Evolutionary conservation across 2,329 filamentous ascomycete species (phyloP), one percentile per base, ranked within the genome.

Genomic region (Ophiostoma ulmi): DNA sequence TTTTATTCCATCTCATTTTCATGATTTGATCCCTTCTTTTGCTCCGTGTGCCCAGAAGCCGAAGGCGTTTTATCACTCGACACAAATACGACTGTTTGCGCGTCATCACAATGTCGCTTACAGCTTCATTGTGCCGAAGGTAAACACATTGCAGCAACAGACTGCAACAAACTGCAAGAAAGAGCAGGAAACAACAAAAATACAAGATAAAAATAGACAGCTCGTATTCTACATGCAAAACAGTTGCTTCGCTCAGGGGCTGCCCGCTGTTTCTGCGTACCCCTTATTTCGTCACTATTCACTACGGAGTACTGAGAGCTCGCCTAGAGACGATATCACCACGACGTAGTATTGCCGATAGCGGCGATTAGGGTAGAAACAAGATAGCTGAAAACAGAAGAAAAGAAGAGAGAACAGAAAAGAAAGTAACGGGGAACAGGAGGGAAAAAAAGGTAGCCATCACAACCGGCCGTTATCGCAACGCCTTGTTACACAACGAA

Each of bases 211-310:
- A 64, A 64, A 64, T 36, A 64, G 52, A 58, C 8, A 26, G 17
- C 52, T 58, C 52, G 52, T 58, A 58, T 58, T 58, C 44, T 8
- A 36, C 35, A 20, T 64, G 61, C 61, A 64, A 64, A 64, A 64
- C 61, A 64, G 61, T 64, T 64, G 61, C 61, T 39, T 64, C 61
- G 61, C 61, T 64, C 61, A 64, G 61, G 61, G 61, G 61, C 61
- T 36, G 61, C 61, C 61, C 61, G 61, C 35, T 64, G 61, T 64
- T 64, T 38, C 61, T 64, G 61, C 61, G 38, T 39, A 13, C 61
- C 61, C 61, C 61, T 64, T 36, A 64, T 64, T 64, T 38, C 61
- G 35, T 58, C 52, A 58, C 52, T 7, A 26, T 58, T 58, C 52
- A 58, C 8, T 26, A 7, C 44, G 44, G 44, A 48, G 20, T 31